Percentiles rank a stretch among this genome's conserved stretches.
Conservation (phyloP, 73 alveolate species). For the Paramecium bursaria region DNA sequence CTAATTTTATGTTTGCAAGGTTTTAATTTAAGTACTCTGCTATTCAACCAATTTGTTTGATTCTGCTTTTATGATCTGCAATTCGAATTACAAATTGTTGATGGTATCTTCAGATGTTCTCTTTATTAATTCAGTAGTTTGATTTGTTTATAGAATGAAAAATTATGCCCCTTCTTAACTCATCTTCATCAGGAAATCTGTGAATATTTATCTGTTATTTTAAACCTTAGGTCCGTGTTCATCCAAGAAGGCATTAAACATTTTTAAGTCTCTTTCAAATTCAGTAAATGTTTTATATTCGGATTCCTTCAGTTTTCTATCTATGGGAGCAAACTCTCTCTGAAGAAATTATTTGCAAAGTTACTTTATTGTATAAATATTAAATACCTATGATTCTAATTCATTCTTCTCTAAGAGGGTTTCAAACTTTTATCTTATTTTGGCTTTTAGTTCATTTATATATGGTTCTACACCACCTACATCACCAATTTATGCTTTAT, state of each 20-base stretch:
- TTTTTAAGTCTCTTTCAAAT: conserved; percentile 76
- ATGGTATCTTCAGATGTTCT: conserved; percentile 71
- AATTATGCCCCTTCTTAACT: conserved; percentile 80
- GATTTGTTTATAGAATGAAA: conserved; percentile 71
- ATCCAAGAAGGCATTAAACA: conserved; percentile 76
- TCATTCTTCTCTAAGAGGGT: conserved; percentile 8
- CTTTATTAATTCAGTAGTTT: conserved; percentile 75
- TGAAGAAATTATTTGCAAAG: conserved; percentile 73
- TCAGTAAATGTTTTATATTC: conserved; percentile 81
- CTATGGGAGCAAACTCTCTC: conserved; percentile 79
- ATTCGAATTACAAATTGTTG: conserved; percentile 43
- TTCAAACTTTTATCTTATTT: background rate
- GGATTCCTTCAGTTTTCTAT: conserved; percentile 78
- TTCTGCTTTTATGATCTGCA: background rate
- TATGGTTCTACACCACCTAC: background rate
- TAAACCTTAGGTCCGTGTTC: conserved; percentile 89
- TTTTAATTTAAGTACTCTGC: background rate
- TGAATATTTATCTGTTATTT: conserved; percentile 76
- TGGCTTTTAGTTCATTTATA: conserved; percentile 4
- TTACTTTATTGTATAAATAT: too few relatives aligned
- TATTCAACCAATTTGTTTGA: conserved; percentile 7
- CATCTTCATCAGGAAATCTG: conserved; percentile 77
- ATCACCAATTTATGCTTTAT: background rate
- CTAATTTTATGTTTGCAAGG: background rate
- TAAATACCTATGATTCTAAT: conserved; percentile 3